These are phyloP conservation scores for Phytophthora agathidicida DNA, from an alignment of 352 stramenopile genomes.

Conservation along the genomic window DNA sequence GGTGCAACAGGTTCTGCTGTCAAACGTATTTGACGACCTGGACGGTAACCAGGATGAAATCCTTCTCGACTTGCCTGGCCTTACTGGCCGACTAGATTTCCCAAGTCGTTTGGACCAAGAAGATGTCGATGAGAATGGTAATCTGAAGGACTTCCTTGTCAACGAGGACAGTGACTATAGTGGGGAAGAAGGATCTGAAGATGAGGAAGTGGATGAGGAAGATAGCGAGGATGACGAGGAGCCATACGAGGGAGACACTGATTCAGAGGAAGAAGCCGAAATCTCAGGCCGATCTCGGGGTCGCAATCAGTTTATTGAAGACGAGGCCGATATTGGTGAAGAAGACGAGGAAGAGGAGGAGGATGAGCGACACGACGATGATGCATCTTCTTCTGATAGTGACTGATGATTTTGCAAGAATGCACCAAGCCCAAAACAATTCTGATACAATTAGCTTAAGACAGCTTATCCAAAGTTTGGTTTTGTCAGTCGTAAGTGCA, in stretches of 20 bases:
- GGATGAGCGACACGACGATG: conserved; percentile 23
- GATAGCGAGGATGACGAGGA: conserved; percentile 49
- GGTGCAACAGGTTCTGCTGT: conserved; percentile 80
- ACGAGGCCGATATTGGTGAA: conserved; percentile 79
- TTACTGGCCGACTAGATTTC: conserved; percentile 74
- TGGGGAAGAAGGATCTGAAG: conserved; percentile 50
- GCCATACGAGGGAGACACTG: conserved; percentile 63
- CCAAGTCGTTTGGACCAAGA: conserved; percentile 80
- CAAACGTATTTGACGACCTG: conserved; percentile 79
- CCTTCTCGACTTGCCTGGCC: conserved; percentile 58
- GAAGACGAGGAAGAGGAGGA: conserved; percentile 46
- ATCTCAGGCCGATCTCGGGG: conserved; percentile 26
- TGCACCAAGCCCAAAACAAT: neutral
- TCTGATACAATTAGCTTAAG: neutral
- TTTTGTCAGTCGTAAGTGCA: too few species aligned
- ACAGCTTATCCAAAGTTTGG: too few species aligned
- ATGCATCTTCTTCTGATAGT: conserved; percentile 35
- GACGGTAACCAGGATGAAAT: conserved; percentile 85
- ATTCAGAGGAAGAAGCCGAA: conserved; percentile 69
- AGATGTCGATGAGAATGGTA: conserved; percentile 84
- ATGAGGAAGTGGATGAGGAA: conserved; percentile 42
- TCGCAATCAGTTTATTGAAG: conserved; percentile 76
- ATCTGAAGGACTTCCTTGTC: conserved; percentile 71
- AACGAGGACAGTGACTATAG: conserved; percentile 75
- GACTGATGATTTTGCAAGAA: conserved; percentile 19